phyloP scores from a whole-genome alignment of 2,329 filamentous ascomycete species.

The Alternaria dauci region DNA sequence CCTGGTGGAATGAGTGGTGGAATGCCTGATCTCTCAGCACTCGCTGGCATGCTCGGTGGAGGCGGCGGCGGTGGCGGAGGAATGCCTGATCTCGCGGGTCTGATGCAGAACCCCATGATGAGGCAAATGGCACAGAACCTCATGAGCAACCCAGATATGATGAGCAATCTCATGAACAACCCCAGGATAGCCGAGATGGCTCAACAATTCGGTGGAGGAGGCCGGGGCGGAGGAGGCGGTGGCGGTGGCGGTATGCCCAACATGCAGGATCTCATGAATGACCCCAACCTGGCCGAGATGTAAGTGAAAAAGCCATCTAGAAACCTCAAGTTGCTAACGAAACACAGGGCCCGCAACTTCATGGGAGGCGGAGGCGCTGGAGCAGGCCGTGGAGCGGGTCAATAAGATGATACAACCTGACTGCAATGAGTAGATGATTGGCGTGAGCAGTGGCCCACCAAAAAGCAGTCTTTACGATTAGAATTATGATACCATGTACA shows the following conservation, averaged over 20 bases:
- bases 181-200: conserved; percentile 89
- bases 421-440: not conserved
- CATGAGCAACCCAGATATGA: conserved; percentile 95
- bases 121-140: conserved; percentile 95
- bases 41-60: conserved; percentile 63
- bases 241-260: conserved; percentile 87
- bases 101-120: conserved; percentile 88
- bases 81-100: conserved; percentile 81
- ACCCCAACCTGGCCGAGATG: conserved; percentile 92
- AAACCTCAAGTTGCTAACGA: conserved; percentile 10
- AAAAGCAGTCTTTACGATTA: conserved; percentile 23
- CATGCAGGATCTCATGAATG: conserved; percentile 83
- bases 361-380: conserved; percentile 59
- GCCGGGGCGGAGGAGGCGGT: conserved; percentile 64
- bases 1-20: conserved; percentile 65
- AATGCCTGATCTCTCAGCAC: conserved; percentile 84
- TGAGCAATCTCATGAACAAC: conserved; percentile 94
- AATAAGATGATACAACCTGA: conserved; percentile 26
- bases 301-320: conserved; percentile 61
- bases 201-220: conserved; percentile 67
- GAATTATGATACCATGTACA: conserved; percentile 43
- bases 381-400: conserved; percentile 30
- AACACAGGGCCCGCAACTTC: conserved; percentile 69
- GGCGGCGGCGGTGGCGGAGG: conserved; percentile 72
- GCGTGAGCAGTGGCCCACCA: not conserved